Percentiles rank a stretch among this genome's conserved stretches.
These are phyloP conservation scores for Diaporthe citri DNA, from an alignment of 2,329 filamentous ascomycete genomes.

Conservation along the genomic window DNA sequence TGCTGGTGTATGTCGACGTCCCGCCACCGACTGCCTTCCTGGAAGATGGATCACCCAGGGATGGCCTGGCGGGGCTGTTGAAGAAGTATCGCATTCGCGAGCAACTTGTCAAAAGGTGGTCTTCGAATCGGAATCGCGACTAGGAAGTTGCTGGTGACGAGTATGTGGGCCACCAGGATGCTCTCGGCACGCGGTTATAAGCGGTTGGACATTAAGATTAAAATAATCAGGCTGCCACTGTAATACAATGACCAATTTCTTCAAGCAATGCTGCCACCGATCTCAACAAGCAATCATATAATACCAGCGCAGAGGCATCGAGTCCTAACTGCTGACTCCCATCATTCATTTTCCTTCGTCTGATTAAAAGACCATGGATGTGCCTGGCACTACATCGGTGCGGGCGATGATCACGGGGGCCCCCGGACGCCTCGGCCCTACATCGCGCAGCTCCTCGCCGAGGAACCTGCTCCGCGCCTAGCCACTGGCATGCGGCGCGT, in stretches of 20 bases:
- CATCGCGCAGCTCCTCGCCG: conserved; percentile 49
- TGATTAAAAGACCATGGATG: not conserved
- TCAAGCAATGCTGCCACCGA: not conserved
- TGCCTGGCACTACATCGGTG: conserved; percentile 52
- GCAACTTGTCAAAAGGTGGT: conserved; percentile 49
- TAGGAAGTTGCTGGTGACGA: not conserved
- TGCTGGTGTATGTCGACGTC: conserved; percentile 92
- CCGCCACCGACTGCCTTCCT: conserved; percentile 73
- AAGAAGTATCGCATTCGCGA: conserved; percentile 48
- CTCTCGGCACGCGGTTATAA: too few species aligned
- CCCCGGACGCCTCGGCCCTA: conserved; percentile 44
- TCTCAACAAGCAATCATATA: not conserved
- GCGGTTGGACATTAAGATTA: too few species aligned
- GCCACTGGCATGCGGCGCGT: conserved; percentile 46
- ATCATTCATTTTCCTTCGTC: not conserved
- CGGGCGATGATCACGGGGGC: conserved; percentile 47
- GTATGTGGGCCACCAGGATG: too few species aligned
- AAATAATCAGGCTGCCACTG: not conserved
- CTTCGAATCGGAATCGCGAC: conserved; percentile 47
- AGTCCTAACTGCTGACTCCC: not conserved
- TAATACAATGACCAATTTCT: not conserved
- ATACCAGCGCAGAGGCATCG: not conserved
- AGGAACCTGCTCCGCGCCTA: conserved; percentile 55
- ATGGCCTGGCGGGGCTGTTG: conserved; percentile 69
- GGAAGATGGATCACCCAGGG: conserved; percentile 54